phyloP scores from a whole-genome alignment of 1,139 yeast genomes.

The Sugiyamaella pinicola region DNA sequence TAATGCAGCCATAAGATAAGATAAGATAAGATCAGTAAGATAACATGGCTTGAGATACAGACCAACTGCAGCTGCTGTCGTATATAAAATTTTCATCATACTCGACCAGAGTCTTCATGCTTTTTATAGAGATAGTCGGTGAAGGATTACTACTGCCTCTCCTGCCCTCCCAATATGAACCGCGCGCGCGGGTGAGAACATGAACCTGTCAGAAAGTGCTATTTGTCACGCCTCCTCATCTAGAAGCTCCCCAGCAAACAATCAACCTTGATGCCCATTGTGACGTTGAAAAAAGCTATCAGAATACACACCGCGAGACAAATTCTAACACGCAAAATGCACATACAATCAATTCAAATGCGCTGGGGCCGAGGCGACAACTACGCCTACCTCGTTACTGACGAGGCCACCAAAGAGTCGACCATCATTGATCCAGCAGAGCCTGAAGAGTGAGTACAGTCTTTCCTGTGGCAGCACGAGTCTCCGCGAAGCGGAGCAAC shows the following conservation, averaged over 20 bases:
- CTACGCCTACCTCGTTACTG: conserved; percentile 78
- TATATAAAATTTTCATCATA: too few species aligned
- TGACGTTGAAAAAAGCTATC: neutral
- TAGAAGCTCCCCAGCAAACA: neutral
- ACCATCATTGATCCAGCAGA: conserved; percentile 95
- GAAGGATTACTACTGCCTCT: too few species aligned
- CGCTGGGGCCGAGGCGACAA: conserved; percentile 95
- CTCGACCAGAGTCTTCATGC: too few species aligned
- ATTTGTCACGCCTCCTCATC: neutral
- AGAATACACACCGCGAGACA: neutral
- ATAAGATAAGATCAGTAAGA: neutral
- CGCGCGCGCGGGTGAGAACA: neutral
- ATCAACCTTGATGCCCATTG: conserved; percentile 2
- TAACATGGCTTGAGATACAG: too few species aligned
- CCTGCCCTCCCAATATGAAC: too few species aligned
- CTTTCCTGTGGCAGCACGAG: neutral
- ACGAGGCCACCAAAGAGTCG: conserved; percentile 64
- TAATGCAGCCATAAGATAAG: neutral
- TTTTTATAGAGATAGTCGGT: too few species aligned
- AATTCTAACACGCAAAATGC: conserved; percentile 52
- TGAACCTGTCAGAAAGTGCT: neutral
- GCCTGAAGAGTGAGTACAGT: conserved; percentile 56
- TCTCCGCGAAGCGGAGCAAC: neutral
- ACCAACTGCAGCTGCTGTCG: too few species aligned
- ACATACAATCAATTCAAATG: conserved; percentile 80